These are phyloP conservation scores for Penicillium cinerascens DNA, from an alignment of 495 filamentous ascomycete genomes.

Conservation along the genomic window DNA sequence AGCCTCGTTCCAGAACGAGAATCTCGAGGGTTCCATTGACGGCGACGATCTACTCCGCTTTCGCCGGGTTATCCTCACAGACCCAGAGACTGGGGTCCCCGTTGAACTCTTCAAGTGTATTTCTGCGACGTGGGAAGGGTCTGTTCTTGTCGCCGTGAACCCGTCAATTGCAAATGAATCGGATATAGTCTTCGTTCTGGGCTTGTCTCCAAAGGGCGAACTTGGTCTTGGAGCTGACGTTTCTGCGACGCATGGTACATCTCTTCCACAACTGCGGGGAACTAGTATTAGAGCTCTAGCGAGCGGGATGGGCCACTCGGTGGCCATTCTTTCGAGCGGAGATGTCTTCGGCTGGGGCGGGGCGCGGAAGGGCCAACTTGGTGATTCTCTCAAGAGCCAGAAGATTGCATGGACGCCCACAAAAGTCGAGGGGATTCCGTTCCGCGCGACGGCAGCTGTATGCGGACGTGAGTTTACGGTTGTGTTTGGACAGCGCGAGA, in stretches of 20 bases:
- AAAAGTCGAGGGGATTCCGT: conserved; percentile 49
- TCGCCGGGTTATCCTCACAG: conserved; percentile 21
- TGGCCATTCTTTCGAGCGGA: conserved; percentile 69
- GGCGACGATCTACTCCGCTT: conserved; percentile 21
- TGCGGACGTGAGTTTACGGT: conserved; percentile 84
- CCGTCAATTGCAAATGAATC: no score
- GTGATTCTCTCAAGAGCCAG: conserved; percentile 34
- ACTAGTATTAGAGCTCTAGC: conserved; percentile 54
- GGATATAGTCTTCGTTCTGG: conserved; percentile 64
- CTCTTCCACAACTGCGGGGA: conserved; percentile 57
- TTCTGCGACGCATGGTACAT: conserved; percentile 1
- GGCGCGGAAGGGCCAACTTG: conserved; percentile 80
- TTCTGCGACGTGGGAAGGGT: conserved; percentile 76
- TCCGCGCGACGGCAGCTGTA: conserved; percentile 54
- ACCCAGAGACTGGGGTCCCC: conserved; percentile 1
- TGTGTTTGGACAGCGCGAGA: conserved; percentile 50
- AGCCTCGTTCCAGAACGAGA: not conserved
- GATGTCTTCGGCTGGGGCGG: conserved; percentile 86
- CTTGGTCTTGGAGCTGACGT: conserved; percentile 54
- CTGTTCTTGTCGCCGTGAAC: conserved; percentile 46
- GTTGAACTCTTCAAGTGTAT: conserved; percentile 30
- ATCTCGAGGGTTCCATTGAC: not conserved
- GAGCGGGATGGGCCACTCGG: conserved; percentile 72
- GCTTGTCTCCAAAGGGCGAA: conserved; percentile 66
- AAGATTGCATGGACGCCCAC: conserved; percentile 56